Base-by-base conservation (phyloP, 768 basidiomycete genomes). In the Suillus brevipes region DNA sequence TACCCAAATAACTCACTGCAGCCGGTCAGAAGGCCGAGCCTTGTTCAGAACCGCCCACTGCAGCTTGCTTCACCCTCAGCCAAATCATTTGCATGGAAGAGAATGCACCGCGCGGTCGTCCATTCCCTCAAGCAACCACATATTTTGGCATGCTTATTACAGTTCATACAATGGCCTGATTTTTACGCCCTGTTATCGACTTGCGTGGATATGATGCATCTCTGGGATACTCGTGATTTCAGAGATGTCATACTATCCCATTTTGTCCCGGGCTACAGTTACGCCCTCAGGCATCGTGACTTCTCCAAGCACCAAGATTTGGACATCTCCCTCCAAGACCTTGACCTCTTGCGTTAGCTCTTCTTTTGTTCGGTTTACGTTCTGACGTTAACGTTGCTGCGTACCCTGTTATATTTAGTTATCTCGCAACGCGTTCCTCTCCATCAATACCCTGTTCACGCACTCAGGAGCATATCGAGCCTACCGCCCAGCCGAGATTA, bases 371-470 rank as follows among this genome's bases (percentile, higher is more conserved):
- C 62, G 65, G 60, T 47, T 56, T 70, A 47, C 47, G 42, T 20
- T 56, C 65, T 67, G 63, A 65, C 65, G 37, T 45, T 36, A n/a
- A 37, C 47, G 40, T 58, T 25, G 50, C 52, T 66, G 58, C 53
- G 58, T 60, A 49, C 37, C 36, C 61, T 42, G 57, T 62, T 50
- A 18, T 40, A 56, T 50, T 47, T 68, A 92, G 91, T 89, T 67
- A 77, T 87, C 58, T 91, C 91, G 0, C 88, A 89, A 69, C 79
- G 79, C 12, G 76, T 88, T 12, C 84, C 87, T 0, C 80, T 92
- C 28, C 89, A 91, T 68, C 81, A 81, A 40, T 94, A 93, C 69
- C 91, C 91, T 0, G 85, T 85, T 72, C 86, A 88, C 64, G 86
- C 90, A 20, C 80, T 91, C 9, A 76, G 82, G 25, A 70, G 79